Conservation (phyloP, 2,329 filamentous ascomycete genomes). For the Xylariomycetidae sp. region DNA sequence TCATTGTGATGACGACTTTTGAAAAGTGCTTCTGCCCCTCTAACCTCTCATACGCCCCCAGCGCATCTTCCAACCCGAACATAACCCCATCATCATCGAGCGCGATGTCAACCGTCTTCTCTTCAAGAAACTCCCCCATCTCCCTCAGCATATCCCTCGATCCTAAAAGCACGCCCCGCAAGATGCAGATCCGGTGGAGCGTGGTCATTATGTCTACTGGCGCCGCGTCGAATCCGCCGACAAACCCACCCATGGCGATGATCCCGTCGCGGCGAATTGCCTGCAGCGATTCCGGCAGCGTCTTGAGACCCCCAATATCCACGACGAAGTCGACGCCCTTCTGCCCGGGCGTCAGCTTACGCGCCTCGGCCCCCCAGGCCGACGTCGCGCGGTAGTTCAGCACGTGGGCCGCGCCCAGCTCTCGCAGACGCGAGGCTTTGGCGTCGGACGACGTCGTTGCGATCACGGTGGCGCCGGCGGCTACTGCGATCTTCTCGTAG, state of each 20-base stretch:
- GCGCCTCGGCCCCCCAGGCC: slow-evolving; percentile 56
- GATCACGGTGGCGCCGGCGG: slow-evolving; percentile 49
- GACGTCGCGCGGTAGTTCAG: slow-evolving; percentile 57
- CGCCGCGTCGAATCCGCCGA: slow-evolving; percentile 9
- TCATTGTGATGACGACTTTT: slow-evolving; percentile 12
- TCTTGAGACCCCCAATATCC: slow-evolving; percentile 63
- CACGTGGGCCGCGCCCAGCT: slow-evolving; percentile 52
- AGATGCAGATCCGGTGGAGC: slow-evolving; percentile 7
- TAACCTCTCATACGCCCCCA: slow-evolving; percentile 10
- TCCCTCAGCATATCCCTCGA: slow-evolving; percentile 12
- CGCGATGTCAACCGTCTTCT: slow-evolving; percentile 11
- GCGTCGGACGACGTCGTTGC: slow-evolving; percentile 53
- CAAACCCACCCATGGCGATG: slow-evolving; percentile 26
- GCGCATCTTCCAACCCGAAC: slow-evolving; percentile 11
- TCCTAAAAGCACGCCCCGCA: slow-evolving; percentile 12
- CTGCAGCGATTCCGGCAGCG: slow-evolving; percentile 51
- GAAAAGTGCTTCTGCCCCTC: slow-evolving; percentile 14
- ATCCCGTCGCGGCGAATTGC: slow-evolving; percentile 36
- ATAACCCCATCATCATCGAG: slow-evolving; percentile 10
- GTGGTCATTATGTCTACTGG: slow-evolving; percentile 9
- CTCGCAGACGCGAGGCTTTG: slow-evolving; percentile 48
- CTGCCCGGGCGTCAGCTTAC: slow-evolving; percentile 40
- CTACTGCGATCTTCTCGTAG: slow-evolving; percentile 33
- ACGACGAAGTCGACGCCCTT: slow-evolving; percentile 58
- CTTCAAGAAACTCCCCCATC: slow-evolving; percentile 11